phyloP scores from a whole-genome alignment of 148 eudicot species.

The Talinum fruticosum region DNA sequence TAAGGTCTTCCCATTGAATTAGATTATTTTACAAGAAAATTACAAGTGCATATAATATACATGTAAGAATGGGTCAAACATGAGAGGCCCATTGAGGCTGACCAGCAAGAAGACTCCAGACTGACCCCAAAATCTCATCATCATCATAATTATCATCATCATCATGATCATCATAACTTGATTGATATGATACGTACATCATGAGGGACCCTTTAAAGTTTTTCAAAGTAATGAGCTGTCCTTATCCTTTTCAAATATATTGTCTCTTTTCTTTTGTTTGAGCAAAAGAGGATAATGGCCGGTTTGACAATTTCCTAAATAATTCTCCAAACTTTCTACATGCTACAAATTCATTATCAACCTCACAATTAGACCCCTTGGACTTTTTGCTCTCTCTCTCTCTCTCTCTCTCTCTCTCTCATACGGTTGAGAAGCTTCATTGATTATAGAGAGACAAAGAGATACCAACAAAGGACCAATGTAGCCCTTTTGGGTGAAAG shows the following conservation, averaged over 20 bases:
- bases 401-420: background rate
- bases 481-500: constrained; percentile 10
- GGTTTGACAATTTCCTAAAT: constrained; percentile 29
- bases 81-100: background rate
- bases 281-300: constrained; percentile 18
- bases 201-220: background rate
- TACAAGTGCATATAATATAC: too few species aligned
- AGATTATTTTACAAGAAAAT: too few species aligned
- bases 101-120: background rate
- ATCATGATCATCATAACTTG: background rate
- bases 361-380: background rate
- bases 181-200: background rate
- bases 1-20: too few species aligned
- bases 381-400: background rate
- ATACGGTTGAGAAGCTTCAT: background rate
- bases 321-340: constrained; percentile 12
- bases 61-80: background rate
- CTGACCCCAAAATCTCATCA: too few species aligned
- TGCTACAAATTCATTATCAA: background rate
- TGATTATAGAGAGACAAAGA: background rate
- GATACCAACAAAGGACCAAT: constrained; percentile 7
- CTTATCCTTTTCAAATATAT: constrained; percentile 11
- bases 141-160: background rate
- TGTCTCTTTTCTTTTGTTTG: constrained; percentile 5
- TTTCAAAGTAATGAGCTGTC: constrained; percentile 20